A percentile compares a stretch with the other conserved stretches of the same genome.
These are phyloP conservation scores for Gomphus bonarii DNA, from an alignment of 1,284 basidiomycete genomes.

Conservation along the genomic window DNA sequence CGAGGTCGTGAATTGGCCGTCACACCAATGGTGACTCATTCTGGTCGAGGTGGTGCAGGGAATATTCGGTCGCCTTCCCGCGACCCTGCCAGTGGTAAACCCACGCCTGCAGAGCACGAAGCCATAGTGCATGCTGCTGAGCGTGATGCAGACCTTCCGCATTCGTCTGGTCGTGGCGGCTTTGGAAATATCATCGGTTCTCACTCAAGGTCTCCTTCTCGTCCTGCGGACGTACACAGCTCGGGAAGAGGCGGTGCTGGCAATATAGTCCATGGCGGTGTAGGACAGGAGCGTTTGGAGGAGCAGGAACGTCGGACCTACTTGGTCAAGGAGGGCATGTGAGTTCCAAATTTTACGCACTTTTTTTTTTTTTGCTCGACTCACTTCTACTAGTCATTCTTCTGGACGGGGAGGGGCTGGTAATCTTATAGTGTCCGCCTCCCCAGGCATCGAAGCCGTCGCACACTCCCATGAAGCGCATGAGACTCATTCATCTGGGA, in stretches of 20 bases:
- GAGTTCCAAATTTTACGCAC: slow-evolving; percentile 18
- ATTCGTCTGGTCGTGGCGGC: slow-evolving; percentile 58
- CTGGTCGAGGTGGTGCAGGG: slow-evolving; percentile 68
- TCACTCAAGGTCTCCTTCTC: slow-evolving; percentile 14
- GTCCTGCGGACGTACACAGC: slow-evolving; percentile 9
- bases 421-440: slow-evolving; percentile 27
- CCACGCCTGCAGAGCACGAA: slow-evolving; percentile 30
- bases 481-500: background rate
- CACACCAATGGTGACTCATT: slow-evolving; percentile 36
- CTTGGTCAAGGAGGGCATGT: slow-evolving; percentile 30
- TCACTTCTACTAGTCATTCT: slow-evolving; percentile 38
- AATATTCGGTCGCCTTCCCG: slow-evolving; percentile 69
- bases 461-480: background rate
- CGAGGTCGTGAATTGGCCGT: slow-evolving; percentile 41
- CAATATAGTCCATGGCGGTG: slow-evolving; percentile 20
- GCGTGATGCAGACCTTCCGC: slow-evolving; percentile 16
- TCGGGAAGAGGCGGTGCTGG: slow-evolving; percentile 20
- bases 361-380: slow-evolving; percentile 5
- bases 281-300: slow-evolving; percentile 17
- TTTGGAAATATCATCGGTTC: slow-evolving; percentile 44
- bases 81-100: slow-evolving; percentile 26
- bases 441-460: background rate
- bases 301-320: slow-evolving; percentile 35
- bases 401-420: slow-evolving; percentile 61
- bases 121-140: slow-evolving; percentile 33